Conservation (phyloP, 768 basidiomycete species). For the Cubamyces lactineus region DNA sequence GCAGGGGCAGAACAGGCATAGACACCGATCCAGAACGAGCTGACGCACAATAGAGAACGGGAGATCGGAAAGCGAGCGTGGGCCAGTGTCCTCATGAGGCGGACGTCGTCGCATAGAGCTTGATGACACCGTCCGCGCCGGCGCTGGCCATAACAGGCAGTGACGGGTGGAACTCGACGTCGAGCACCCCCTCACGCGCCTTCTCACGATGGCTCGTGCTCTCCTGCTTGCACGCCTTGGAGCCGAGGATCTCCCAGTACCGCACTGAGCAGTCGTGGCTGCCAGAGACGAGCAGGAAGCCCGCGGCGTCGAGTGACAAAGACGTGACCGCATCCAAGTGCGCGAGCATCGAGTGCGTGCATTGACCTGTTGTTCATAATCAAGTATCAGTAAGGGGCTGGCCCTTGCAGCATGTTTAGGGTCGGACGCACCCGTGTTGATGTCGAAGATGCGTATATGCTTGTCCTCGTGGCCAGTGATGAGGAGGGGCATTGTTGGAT, state of each 20-base stretch:
- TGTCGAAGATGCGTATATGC: slow-evolving; percentile 87
- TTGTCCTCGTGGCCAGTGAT: slow-evolving; percentile 95
- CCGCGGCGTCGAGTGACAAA: slow-evolving; percentile 83
- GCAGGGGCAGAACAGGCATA: neutral
- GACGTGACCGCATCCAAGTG: slow-evolving; percentile 94
- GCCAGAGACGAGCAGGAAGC: slow-evolving; percentile 85
- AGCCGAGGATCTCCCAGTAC: slow-evolving; percentile 90
- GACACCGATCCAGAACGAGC: slow-evolving; percentile 1
- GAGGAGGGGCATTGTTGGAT: slow-evolving; percentile 87
- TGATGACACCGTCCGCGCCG: slow-evolving; percentile 94
- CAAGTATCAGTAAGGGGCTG: slow-evolving; percentile 3
- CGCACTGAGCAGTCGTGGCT: slow-evolving; percentile 94
- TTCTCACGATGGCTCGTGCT: slow-evolving; percentile 88
- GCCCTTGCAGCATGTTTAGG: neutral
- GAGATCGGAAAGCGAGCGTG: neutral
- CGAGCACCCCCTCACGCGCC: slow-evolving; percentile 87
- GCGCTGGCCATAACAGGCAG: slow-evolving; percentile 89
- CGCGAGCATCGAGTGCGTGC: slow-evolving; percentile 87
- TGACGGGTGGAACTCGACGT: slow-evolving; percentile 82
- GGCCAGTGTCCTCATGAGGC: slow-evolving; percentile 51
- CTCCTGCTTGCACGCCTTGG: slow-evolving; percentile 85
- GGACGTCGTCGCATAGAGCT: slow-evolving; percentile 80
- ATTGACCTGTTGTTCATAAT: slow-evolving; percentile 57
- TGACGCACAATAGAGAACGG: neutral
- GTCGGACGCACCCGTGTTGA: slow-evolving; percentile 66